These are phyloP conservation scores for Saccharomyces hybrid DNA, from an alignment of 1,139 yeast species.

Conservation along the genomic window DNA sequence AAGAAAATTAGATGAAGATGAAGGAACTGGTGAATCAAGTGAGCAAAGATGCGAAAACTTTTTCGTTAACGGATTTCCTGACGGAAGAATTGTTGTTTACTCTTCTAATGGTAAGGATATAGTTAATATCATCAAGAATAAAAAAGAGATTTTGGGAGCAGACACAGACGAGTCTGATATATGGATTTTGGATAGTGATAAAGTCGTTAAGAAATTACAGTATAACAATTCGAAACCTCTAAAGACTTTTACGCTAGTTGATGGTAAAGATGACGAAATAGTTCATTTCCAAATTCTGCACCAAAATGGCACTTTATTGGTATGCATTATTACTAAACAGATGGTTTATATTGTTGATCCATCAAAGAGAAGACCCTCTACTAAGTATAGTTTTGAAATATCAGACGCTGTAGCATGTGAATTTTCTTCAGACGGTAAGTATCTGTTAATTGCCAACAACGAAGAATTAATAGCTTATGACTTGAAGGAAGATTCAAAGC, in stretches of 20 bases:
- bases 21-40: conserved; percentile 3
- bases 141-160: conserved; percentile 22
- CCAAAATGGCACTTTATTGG: conserved; percentile 9
- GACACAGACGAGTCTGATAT: conserved; percentile 21
- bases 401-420: conserved; percentile 15
- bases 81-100: conserved; percentile 28
- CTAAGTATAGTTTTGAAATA: conserved; percentile 19
- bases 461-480: conserved; percentile 19
- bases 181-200: conserved; percentile 29
- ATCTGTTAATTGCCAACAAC: conserved; percentile 18
- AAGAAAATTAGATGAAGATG: conserved; percentile 19
- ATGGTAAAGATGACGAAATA: conserved; percentile 27
- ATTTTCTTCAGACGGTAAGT: conserved; percentile 17
- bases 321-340: conserved; percentile 19
- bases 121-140: conserved; percentile 29
- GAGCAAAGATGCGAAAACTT: conserved; percentile 13
- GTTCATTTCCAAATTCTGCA: conserved; percentile 22
- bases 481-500: conserved; percentile 8
- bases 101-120: conserved; percentile 30
- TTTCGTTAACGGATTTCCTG: conserved; percentile 25
- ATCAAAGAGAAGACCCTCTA: conserved; percentile 29
- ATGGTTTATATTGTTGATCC: conserved; percentile 29
- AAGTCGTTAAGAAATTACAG: conserved; percentile 27
- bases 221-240: conserved; percentile 25
- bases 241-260: conserved; percentile 29